These are phyloP conservation scores for Epichloe scottii DNA, from an alignment of 2,329 filamentous ascomycete genomes.

Conservation along the genomic window DNA sequence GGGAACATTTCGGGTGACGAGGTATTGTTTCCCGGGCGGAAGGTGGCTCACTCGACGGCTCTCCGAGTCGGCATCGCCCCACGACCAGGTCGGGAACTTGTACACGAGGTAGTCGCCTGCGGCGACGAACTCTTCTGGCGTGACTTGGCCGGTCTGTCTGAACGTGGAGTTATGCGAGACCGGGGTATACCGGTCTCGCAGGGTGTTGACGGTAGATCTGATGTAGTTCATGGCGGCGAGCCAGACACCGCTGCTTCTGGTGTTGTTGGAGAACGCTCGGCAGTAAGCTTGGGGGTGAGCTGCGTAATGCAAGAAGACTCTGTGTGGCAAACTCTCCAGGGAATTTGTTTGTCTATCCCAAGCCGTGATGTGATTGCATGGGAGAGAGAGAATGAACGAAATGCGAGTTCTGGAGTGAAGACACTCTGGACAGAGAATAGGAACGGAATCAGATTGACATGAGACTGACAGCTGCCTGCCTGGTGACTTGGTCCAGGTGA, in stretches of 20 bases:
- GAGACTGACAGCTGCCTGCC: slow-evolving; percentile 4
- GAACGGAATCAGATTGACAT: neutral
- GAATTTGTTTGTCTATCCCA: too few species aligned
- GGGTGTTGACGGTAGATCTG: slow-evolving; percentile 81
- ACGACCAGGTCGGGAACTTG: slow-evolving; percentile 98
- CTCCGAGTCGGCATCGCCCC: slow-evolving; percentile 78
- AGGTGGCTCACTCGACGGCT: slow-evolving; percentile 70
- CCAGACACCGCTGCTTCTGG: slow-evolving; percentile 9
- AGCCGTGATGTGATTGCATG: too few species aligned
- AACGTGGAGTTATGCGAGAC: slow-evolving; percentile 88
- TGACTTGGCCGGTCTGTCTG: slow-evolving; percentile 86
- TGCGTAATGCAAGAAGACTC: too few species aligned
- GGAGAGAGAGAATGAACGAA: neutral
- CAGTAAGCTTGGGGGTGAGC: too few species aligned
- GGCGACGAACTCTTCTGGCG: slow-evolving; percentile 88
- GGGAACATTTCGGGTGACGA: slow-evolving; percentile 88
- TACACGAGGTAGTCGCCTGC: slow-evolving; percentile 96
- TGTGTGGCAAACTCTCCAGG: too few species aligned
- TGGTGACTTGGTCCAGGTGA: slow-evolving; percentile 8
- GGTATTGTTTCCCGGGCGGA: slow-evolving; percentile 82
- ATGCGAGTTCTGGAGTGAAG: too few species aligned
- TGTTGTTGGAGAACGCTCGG: too few species aligned
- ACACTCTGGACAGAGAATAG: neutral
- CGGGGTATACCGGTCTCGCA: slow-evolving; percentile 84
- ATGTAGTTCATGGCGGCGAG: slow-evolving; percentile 65